Base-by-base conservation (phyloP, 352 stramenopile species). In the Phytophthora colocasiae region DNA sequence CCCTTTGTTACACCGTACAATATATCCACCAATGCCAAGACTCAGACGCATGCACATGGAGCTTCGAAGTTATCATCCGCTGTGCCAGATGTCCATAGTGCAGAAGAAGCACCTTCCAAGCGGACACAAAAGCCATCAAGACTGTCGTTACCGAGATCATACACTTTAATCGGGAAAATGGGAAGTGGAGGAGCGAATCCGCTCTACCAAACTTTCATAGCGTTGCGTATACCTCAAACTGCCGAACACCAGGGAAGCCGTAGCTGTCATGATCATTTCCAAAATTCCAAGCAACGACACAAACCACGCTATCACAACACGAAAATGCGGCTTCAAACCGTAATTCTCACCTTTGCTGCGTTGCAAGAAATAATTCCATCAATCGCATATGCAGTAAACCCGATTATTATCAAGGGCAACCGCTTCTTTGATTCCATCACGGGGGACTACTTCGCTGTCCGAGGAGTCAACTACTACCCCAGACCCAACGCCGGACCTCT, bases 391-490 rank as follows among this genome's bases (percentile, higher is more conserved):
- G 50, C 36, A 41, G 26, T 14, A 38, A 58, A 47, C 14, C 36
- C 22, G 12, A 4, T 52, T 27, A 38, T 52, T 15, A 77, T 92
- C 64, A 92, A 94, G 52, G 85, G 85, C 59, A 87, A 89, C 58
- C 80, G 78, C 27, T 92, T 95, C 63, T 96, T 92, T 58, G 81
- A 97, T 69, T 81, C 68, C 17, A 59, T 80, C 46, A 90, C 82
- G 7, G 77, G 75, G 44, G 66, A 92, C 45, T 87, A 91, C 58
- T 90, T 97, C 67, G 74, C 77, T 11, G 73, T 92, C 32, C 76
- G 80, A 46, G 90, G 90, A 27, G 80, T 96, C 63, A 88, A 93
- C 58, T 96, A 96, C 72, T 96, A 96, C 65, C 88, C 88, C n/a
- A 81, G 88, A 15, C 85, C 90, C 9, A 97, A 97, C 60, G 56